Evolutionary conservation across 768 basidiomycete species (phyloP).

Genomic region (Mycena amicta): DNA sequence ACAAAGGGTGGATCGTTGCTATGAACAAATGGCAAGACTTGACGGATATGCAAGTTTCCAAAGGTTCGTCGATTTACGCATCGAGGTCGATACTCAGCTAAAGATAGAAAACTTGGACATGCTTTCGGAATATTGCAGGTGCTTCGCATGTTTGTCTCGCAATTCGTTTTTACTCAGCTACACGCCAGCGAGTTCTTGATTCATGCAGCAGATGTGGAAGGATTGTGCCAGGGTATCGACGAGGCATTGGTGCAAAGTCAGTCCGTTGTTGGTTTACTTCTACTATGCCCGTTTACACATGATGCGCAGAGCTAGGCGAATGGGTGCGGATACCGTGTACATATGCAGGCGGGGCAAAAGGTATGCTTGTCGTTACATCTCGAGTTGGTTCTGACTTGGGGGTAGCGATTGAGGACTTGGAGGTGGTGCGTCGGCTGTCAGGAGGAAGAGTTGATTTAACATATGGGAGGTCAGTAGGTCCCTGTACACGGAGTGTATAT

Average conservation of each 20-base stretch:
- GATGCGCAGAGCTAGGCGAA: conserved; percentile 74
- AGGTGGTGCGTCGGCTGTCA: conserved; percentile 78
- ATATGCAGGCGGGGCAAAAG: conserved; percentile 95
- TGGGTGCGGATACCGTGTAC: conserved; percentile 93
- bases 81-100: neutral
- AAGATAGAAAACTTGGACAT: conserved; percentile 72
- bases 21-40: conserved; percentile 99
- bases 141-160: conserved; percentile 28
- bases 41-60: conserved; percentile 89
- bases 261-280: conserved; percentile 35
- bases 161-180: neutral
- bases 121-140: conserved; percentile 84
- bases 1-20: conserved; percentile 84
- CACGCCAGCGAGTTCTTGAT: conserved; percentile 81
- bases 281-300: too few species aligned
- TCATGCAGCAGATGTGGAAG: conserved; percentile 99
- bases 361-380: conserved; percentile 39
- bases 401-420: conserved; percentile 78
- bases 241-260: conserved; percentile 79
- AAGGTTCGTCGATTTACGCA: conserved; percentile 49
- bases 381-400: neutral
- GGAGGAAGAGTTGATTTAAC: conserved; percentile 70
- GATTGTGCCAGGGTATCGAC: conserved; percentile 95
- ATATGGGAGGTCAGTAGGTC: conserved; percentile 33
- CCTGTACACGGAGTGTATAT: neutral